Percentiles rank a stretch among this genome's conserved stretches.
Evolutionary conservation across 2,329 filamentous ascomycete species (phyloP).

Genomic region (Furcasterigmium furcatum): DNA sequence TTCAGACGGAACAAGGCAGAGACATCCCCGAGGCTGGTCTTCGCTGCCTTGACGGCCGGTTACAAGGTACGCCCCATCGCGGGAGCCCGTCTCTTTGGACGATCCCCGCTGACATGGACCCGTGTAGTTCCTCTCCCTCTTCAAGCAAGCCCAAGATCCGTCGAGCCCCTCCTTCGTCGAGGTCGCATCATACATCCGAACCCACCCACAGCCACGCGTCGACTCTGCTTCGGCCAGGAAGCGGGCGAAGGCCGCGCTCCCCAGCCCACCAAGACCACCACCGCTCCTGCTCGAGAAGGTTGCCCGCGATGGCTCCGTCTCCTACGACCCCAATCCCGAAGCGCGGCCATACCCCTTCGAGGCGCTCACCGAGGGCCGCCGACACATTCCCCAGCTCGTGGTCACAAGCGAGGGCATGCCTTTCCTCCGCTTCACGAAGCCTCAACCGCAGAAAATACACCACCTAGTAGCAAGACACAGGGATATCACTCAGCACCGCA

Average conservation of each 20-base stretch:
- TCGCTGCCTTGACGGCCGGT: slow-evolving; percentile 61
- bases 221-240: too few relatives aligned
- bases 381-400: slow-evolving; percentile 56
- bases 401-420: slow-evolving; percentile 53
- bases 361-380: slow-evolving; percentile 35
- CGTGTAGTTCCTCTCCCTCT: slow-evolving; percentile 36
- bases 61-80: slow-evolving; percentile 52
- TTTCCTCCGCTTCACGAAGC: slow-evolving; percentile 65
- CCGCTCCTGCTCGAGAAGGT: slow-evolving; percentile 31
- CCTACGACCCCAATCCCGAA: slow-evolving; percentile 43
- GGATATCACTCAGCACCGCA: too few relatives aligned
- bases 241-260: slow-evolving; percentile 16
- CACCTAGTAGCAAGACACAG: slow-evolving; percentile 46
- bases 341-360: slow-evolving; percentile 47
- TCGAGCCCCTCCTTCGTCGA: slow-evolving; percentile 35
- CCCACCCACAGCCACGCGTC: too few relatives aligned
- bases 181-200: slow-evolving; percentile 36
- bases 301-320: slow-evolving; percentile 29
- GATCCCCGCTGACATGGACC: neutral
- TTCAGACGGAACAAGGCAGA: slow-evolving; percentile 60
- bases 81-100: too few relatives aligned
- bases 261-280: slow-evolving; percentile 14
- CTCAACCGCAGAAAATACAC: too few relatives aligned
- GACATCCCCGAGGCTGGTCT: slow-evolving; percentile 57
- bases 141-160: slow-evolving; percentile 32